Percentiles rank a stretch among this genome's conserved stretches.
phyloP scores from a whole-genome alignment of 805 yeast genomes.

The Huiozyma naganishii region DNA sequence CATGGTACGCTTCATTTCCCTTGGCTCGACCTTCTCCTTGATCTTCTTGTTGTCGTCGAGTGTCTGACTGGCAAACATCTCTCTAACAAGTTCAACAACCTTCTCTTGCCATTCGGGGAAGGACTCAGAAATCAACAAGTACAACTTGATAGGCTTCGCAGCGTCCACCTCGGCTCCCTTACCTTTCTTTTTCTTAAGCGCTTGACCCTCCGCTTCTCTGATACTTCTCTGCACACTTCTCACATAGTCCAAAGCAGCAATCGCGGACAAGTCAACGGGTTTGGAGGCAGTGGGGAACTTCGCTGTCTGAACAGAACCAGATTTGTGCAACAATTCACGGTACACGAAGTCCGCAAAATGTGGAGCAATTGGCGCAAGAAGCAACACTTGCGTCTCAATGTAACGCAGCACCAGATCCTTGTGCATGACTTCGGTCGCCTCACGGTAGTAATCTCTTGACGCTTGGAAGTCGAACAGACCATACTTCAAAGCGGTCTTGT shows the following conservation, averaged over 20 bases:
- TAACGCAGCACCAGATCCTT: conserved; percentile 69
- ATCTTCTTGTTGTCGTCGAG: conserved; percentile 56
- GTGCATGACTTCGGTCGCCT: conserved; percentile 62
- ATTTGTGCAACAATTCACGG: conserved; percentile 65
- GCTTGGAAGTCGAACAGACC: conserved; percentile 93
- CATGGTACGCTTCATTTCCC: conserved; percentile 97
- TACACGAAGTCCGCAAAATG: conserved; percentile 88
- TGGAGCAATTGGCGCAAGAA: conserved; percentile 89
- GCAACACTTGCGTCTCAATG: conserved; percentile 75
- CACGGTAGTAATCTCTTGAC: conserved; percentile 94
- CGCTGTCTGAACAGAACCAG: conserved; percentile 60
- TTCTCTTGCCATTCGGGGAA: conserved; percentile 89
- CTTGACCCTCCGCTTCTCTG: conserved; percentile 87
- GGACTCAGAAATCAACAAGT: conserved; percentile 64
- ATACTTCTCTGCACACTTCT: conserved; percentile 70
- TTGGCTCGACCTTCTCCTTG: conserved; percentile 55
- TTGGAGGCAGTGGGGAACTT: conserved; percentile 68
- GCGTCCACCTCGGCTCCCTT: conserved; percentile 66
- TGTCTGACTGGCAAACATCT: conserved; percentile 53
- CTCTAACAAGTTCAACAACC: conserved; percentile 71
- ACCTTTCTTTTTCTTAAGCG: conserved; percentile 81
- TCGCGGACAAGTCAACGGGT: conserved; percentile 49
- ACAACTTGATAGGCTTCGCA: conserved; percentile 59
- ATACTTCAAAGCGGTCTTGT: conserved; percentile 78
- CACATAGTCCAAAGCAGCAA: conserved; percentile 69